phyloP scores from a whole-genome alignment of 495 filamentous ascomycete species.

The Saxophila tyrrhenica region DNA sequence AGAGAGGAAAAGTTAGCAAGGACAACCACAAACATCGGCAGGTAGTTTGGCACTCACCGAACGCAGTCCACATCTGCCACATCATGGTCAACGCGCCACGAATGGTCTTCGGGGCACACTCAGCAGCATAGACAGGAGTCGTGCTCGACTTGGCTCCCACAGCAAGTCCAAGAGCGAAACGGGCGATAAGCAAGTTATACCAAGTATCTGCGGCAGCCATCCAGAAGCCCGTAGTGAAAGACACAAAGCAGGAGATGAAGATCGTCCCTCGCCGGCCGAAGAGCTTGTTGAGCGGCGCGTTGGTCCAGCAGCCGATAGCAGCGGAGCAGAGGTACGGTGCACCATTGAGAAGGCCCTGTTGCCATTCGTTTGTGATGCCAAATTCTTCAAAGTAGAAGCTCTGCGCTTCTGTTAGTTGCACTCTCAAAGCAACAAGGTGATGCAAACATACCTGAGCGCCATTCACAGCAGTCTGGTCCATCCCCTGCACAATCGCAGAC shows the following conservation, averaged over 20 bases:
- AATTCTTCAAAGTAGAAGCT: constrained; percentile 5
- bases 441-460: background rate
- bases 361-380: constrained; percentile 34
- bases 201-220: constrained; percentile 27
- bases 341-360: constrained; percentile 54
- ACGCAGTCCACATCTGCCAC: constrained; percentile 81
- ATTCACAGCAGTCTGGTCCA: constrained; percentile 37
- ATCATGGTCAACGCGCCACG: constrained; percentile 67
- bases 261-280: constrained; percentile 78
- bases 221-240: constrained; percentile 33
- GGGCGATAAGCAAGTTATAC: constrained; percentile 44
- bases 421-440: too few species aligned
- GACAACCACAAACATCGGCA: too few species aligned
- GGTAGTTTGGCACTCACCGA: too few species aligned
- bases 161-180: constrained; percentile 48
- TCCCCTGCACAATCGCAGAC: constrained; percentile 57
- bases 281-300: constrained; percentile 63
- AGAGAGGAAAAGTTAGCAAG: too few species aligned
- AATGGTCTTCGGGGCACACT: constrained; percentile 35
- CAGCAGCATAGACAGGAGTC: constrained; percentile 47
- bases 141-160: constrained; percentile 49
- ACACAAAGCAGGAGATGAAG: constrained; percentile 56
- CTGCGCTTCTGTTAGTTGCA: background rate
- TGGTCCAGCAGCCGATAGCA: constrained; percentile 67
- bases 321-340: constrained; percentile 68